These are phyloP conservation scores for Saccharomycopsis hybrid DNA, from an alignment of 1,139 yeast species.

Conservation along the genomic window DNA sequence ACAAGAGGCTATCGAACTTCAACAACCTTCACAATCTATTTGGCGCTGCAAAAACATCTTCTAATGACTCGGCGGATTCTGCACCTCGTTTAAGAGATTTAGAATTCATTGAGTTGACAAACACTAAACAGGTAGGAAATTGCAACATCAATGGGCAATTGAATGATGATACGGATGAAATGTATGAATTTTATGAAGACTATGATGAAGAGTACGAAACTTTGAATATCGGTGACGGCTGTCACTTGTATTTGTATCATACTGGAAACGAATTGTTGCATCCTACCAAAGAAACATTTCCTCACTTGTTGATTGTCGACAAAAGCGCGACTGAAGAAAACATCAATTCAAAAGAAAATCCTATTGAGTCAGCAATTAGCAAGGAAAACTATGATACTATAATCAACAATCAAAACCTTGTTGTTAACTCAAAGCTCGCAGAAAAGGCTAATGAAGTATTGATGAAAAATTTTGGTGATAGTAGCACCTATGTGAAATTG, in stretches of 20 bases:
- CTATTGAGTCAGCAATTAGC: background rate
- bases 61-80: background rate
- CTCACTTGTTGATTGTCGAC: constrained; percentile 14
- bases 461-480: constrained; percentile 18
- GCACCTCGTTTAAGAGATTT: constrained; percentile 11
- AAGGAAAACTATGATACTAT: background rate
- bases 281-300: constrained; percentile 16
- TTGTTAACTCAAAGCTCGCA: constrained; percentile 12
- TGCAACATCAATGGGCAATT: constrained; percentile 11
- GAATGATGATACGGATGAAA: constrained; percentile 8
- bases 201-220: constrained; percentile 1
- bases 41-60: background rate
- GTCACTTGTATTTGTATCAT: constrained; percentile 19
- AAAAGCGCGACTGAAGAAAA: background rate
- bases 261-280: constrained; percentile 6
- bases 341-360: no score
- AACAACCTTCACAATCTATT: constrained; percentile 11
- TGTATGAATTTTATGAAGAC: constrained; percentile 10
- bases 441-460: constrained; percentile 17
- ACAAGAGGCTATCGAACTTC: constrained; percentile 10
- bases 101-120: constrained; percentile 16
- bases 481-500: constrained; percentile 9
- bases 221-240: constrained; percentile 20
- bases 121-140: constrained; percentile 9
- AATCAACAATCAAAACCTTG: background rate